These are phyloP conservation scores for Rugonectria rugulosa DNA, from an alignment of 2,329 filamentous ascomycete species.

Conservation along the genomic window DNA sequence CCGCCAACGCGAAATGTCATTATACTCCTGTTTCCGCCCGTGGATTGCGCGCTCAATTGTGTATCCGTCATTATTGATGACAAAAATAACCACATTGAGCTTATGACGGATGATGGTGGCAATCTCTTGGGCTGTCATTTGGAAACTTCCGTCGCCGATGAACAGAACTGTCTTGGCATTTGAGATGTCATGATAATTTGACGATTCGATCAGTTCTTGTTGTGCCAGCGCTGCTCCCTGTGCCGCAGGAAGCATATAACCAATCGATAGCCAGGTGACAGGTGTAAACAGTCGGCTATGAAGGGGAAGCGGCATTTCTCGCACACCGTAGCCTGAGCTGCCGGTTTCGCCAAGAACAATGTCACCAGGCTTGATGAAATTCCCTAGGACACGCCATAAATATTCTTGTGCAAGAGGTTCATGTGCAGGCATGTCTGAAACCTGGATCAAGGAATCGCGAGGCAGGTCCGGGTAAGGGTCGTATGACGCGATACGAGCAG, in stretches of 20 bases:
- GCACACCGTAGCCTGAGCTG: conserved; percentile 62
- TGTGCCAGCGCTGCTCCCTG: conserved; percentile 64
- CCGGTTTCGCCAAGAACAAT: conserved; percentile 66
- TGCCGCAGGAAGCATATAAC: conserved; percentile 66
- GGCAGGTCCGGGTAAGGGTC: conserved; percentile 39
- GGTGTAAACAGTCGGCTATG: conserved; percentile 56
- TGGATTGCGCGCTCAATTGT: conserved; percentile 67
- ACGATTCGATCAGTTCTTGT: conserved; percentile 47
- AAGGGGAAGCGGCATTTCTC: conserved; percentile 57
- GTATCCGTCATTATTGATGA: conserved; percentile 68
- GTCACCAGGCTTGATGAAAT: conserved; percentile 59
- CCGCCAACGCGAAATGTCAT: conserved; percentile 62
- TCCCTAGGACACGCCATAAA: conserved; percentile 55
- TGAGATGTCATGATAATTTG: conserved; percentile 25
- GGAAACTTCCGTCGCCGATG: conserved; percentile 70
- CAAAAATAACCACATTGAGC: conserved; percentile 57
- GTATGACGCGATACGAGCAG: conserved; percentile 33
- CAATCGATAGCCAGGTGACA: conserved; percentile 67
- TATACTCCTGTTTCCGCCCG: conserved; percentile 60
- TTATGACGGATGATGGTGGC: conserved; percentile 66
- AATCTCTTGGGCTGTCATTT: conserved; percentile 72
- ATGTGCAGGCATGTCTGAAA: conserved; percentile 28
- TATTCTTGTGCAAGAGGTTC: conserved; percentile 55
- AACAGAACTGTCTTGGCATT: conserved; percentile 57
- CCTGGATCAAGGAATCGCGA: conserved; percentile 28